Base-by-base conservation (phyloP, 306 rosid species). In the Rosa persica region DNA sequence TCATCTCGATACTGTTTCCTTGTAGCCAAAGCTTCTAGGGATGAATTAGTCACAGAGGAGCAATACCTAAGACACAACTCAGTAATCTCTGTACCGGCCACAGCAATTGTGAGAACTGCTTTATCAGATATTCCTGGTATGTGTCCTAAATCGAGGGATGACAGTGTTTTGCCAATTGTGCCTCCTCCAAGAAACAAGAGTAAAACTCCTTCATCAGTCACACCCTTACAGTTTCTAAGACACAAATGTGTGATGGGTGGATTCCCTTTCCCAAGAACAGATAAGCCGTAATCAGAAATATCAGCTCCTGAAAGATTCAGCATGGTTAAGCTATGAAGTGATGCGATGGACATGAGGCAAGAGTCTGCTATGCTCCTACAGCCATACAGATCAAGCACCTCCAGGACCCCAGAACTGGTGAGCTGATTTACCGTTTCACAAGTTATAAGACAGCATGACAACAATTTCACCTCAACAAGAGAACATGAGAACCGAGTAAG, bases 311-410 rank as follows among this genome's bases (percentile, higher is more conserved):
- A 6, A 16, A 82, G 85, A 68, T 78, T 82, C 44, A 78, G 57
- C 40, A 73, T 78, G 39, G 77, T 70, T 70, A 82, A 58, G 57
- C 54, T 51, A 39, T 8, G 48, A 67, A 82, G 79, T 9, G 42
- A 25, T 48, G 82, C 75, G 68, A 82, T 60, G 73, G 79, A 67
- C 22, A 60, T 13, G 38, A 82, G 76, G 76, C 85, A 67, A 20
- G 65, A 82, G 48, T 78, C 79, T 67, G 85, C 81, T 82, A 82
- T 58, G 78, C 85, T 82, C 73, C 57, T 78, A 74, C 85, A 82
- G 76, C 82, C 82, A 78, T 65, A 20, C 39, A 82, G 85, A 69
- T 82, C 82, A 67, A 82, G 85, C 67, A 78, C 76, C 54, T 78
- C 82, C 60, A 82, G 47, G 46, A 40, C 15, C 64, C 79, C 44